phyloP scores from a whole-genome alignment of 495 filamentous ascomycete genomes.

The Cercophora sp. region DNA sequence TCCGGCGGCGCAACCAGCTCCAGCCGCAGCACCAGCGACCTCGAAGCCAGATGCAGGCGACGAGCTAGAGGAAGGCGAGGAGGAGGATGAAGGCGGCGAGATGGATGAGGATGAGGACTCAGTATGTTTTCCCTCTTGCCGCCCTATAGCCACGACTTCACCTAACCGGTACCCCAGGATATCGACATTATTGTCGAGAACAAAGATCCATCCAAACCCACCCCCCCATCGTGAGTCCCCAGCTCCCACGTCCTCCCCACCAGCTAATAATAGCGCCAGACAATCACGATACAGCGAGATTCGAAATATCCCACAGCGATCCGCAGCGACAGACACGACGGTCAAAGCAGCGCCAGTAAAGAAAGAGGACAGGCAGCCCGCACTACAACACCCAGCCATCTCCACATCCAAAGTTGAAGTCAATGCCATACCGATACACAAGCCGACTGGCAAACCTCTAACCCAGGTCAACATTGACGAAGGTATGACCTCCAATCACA shows the following conservation, averaged over 20 bases:
- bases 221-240: conserved; percentile 57
- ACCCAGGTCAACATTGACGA: conserved; percentile 79
- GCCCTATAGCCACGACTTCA: not conserved
- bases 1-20: conserved; percentile 21
- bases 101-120: conserved; percentile 68
- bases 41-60: conserved; percentile 32
- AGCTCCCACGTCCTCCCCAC: conserved; percentile 6
- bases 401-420: conserved; percentile 81
- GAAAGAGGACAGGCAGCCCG: conserved; percentile 34
- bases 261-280: conserved; percentile 21
- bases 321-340: conserved; percentile 49
- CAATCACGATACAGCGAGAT: conserved; percentile 58
- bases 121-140: conserved; percentile 24
- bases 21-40: conserved; percentile 10
- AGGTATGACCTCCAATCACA: conserved; percentile 36
- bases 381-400: conserved; percentile 44
- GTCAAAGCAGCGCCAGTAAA: conserved; percentile 43
- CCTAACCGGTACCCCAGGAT: conserved; percentile 53
- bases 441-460: conserved; percentile 68
- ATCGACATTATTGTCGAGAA: conserved; percentile 91
- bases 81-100: conserved; percentile 67
- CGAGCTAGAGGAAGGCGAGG: conserved; percentile 56
- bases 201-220: conserved; percentile 70
- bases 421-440: conserved; percentile 74
- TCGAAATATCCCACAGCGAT: conserved; percentile 63